Percentiles rank a stretch among this genome's conserved stretches.
Evolutionary conservation across 2,329 filamentous ascomycete genomes (phyloP).

Genomic region (Aspergillus chevalieri): DNA sequence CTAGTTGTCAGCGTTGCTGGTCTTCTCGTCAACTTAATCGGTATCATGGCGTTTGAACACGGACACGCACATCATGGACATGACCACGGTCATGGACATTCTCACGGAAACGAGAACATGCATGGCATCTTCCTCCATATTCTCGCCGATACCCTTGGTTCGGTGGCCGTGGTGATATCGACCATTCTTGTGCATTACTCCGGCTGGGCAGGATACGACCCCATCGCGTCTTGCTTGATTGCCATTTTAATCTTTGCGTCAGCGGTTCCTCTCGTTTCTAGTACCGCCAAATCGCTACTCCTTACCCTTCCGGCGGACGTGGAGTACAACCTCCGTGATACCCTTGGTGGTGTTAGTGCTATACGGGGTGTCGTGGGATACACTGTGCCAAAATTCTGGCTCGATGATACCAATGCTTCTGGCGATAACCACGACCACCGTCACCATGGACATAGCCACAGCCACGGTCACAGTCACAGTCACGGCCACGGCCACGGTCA

Average conservation of each 20-base stretch:
- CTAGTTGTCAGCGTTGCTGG: constrained; percentile 83
- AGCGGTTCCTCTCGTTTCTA: constrained; percentile 78
- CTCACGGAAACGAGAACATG: constrained; percentile 93
- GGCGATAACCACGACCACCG: constrained; percentile 35
- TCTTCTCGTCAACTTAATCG: constrained; percentile 82
- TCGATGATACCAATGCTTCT: constrained; percentile 59
- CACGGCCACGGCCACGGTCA: constrained; percentile 23
- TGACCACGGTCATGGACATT: constrained; percentile 42
- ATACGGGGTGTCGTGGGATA: constrained; percentile 82
- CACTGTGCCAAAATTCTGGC: constrained; percentile 84
- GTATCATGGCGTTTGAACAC: constrained; percentile 77
- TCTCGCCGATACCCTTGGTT: constrained; percentile 88
- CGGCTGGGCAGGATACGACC: constrained; percentile 91
- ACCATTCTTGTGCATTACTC: constrained; percentile 81
- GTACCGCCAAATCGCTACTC: constrained; percentile 74
- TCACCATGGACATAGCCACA: constrained; percentile 21
- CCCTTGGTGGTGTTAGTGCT: constrained; percentile 73
- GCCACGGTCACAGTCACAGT: constrained; percentile 24
- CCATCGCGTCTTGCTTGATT: constrained; percentile 87
- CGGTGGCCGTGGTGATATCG: constrained; percentile 87
- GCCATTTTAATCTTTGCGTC: constrained; percentile 90
- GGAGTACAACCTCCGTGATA: constrained; percentile 83
- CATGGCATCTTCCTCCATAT: constrained; percentile 95
- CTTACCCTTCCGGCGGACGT: constrained; percentile 76
- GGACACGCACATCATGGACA: constrained; percentile 51